Conservation (phyloP, 768 basidiomycete genomes). For the Amanita inopinata region DNA sequence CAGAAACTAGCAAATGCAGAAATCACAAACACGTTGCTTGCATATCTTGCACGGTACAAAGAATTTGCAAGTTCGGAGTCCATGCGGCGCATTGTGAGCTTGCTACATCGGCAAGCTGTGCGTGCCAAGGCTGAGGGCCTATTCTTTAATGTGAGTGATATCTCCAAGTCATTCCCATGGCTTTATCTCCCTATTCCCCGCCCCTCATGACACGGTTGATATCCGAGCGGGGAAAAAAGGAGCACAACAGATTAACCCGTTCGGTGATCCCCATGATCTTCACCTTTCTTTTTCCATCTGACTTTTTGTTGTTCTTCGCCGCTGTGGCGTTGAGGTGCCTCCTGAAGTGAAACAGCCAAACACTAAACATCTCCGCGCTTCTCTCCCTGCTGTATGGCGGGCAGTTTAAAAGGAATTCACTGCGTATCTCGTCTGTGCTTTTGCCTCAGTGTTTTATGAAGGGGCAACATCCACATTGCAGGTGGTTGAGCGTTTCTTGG, state of each 20-base stretch:
- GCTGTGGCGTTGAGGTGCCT: conserved; percentile 14
- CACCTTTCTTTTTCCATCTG: too few species aligned
- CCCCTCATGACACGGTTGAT: too few species aligned
- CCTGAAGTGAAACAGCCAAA: conserved; percentile 1
- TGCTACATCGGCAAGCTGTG: conserved; percentile 88
- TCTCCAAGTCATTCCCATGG: background rate
- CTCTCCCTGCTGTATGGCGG: background rate
- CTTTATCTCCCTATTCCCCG: conserved; percentile 9
- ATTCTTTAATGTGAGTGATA: conserved; percentile 76
- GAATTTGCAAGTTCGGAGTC: conserved; percentile 72
- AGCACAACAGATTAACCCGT: too few species aligned
- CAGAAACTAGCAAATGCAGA: conserved; percentile 89
- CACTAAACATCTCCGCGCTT: too few species aligned
- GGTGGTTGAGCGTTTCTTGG: too few species aligned
- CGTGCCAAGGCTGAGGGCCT: conserved; percentile 88
- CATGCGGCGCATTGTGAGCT: conserved; percentile 81
- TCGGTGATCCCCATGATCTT: too few species aligned
- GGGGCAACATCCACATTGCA: background rate
- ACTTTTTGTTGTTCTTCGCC: conserved; percentile 8
- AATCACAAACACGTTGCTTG: conserved; percentile 74
- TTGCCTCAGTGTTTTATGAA: conserved; percentile 1
- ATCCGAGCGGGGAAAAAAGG: too few species aligned
- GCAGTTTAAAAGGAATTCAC: background rate
- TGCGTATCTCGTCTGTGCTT: background rate
- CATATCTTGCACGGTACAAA: conserved; percentile 75